Base-by-base conservation (phyloP, 768 basidiomycete species). In the Suillus tomentosus region DNA sequence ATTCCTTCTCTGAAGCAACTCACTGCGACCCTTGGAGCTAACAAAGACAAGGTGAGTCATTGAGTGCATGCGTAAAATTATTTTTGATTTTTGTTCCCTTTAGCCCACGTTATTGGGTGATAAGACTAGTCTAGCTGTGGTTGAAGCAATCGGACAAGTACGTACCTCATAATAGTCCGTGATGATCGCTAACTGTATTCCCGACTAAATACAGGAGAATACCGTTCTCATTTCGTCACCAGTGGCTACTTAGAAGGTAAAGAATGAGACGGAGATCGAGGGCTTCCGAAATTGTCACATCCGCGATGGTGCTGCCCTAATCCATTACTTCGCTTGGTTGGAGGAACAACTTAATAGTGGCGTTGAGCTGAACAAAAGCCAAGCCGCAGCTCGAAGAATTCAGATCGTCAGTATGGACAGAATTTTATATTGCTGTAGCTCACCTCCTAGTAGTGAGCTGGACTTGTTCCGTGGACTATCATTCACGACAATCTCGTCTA, bases 261-360 rank as follows among this genome's bases (percentile, higher is more conserved):
- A 95, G 78, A 94, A 93, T 68, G 76, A 74, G 4, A 86, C 84
- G 0, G 96, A 99, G 71, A 76, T 96, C 14, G 91, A 90, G 72
- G 96, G 96, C 0, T 98, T 98, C 82, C 84, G 95, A 17, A 87
- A 90, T 70, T 85, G 84, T 60, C 94, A 99, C 72, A 87, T 96
- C 39, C 85, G 96, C 11, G 96, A 99, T 74, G 95, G 96, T 0
- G 87, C 84, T 1, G 96, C 96, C 0, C 81, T 99, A 55, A 87
- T 85, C 9, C 84, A 89, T 15, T 99, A 99, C 77, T 98, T 98
- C 69, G 83, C 94, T 0, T 99, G 96, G 97, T 81, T 99, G 1
- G 95, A 99, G 75, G 91, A 95, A 66, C 84, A 89, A 67, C 79
- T 99, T 19, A 74, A 82, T 3, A 78, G 82, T 7, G 92, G 87